A percentile compares a stretch with the other conserved stretches of the same genome.
These are phyloP conservation scores for Beta vulgaris DNA, from an alignment of 148 eudicot species.

Conservation along the genomic window DNA sequence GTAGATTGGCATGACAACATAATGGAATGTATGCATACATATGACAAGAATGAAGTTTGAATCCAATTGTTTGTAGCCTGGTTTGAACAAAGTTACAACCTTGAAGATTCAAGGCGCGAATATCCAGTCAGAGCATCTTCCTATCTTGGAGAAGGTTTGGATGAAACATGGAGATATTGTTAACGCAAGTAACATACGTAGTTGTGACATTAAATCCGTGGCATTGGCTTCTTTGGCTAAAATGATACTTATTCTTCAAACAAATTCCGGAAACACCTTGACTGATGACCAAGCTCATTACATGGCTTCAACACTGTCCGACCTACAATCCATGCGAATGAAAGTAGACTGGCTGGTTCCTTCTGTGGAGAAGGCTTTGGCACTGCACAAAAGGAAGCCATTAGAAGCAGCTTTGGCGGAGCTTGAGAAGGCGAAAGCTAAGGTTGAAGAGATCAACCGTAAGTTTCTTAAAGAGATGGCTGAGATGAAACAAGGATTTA, in stretches of 20 bases:
- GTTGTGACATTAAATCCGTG: not conserved
- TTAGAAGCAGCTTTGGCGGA: not conserved
- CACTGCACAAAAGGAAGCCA: not conserved
- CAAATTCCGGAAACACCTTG: conserved; percentile 5
- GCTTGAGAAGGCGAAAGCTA: not conserved
- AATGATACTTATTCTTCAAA: conserved; percentile 1
- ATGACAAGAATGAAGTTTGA: not conserved
- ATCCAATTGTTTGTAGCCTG: not conserved
- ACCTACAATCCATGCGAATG: not conserved
- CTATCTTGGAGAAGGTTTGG: conserved; percentile 13
- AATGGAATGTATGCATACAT: not conserved
- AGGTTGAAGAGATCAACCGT: not conserved
- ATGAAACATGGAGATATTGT: conserved; percentile 3
- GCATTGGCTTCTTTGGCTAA: conserved; percentile 9
- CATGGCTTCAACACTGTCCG: not conserved
- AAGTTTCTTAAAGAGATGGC: not conserved
- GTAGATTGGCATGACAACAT: not conserved
- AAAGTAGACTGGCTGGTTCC: conserved; percentile 14
- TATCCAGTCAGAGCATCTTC: not conserved
- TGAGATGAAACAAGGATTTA: not conserved
- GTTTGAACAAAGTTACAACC: not conserved
- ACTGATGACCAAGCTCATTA: not conserved
- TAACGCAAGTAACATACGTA: not conserved
- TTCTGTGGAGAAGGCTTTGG: conserved; percentile 8
- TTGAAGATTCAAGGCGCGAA: not conserved